Evolutionary conservation across 306 rosid species (phyloP), one percentile per base, ranked within the genome.

Genomic region (Vigna nakashimae): DNA sequence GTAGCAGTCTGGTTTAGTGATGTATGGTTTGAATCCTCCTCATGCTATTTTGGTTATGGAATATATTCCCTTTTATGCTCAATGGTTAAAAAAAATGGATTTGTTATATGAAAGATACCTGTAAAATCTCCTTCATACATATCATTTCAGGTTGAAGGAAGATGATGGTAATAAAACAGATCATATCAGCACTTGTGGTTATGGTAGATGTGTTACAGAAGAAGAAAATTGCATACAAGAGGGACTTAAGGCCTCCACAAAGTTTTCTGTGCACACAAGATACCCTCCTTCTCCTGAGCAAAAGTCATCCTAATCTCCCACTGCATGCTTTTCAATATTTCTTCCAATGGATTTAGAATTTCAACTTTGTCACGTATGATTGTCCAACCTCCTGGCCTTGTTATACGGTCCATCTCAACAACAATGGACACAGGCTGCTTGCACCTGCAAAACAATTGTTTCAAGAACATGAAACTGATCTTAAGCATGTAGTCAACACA

Each of bases 341-440:
- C 92, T 63, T 92, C 96, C 65, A 95, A 71, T 3, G 98, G 88
- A 78, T 91, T 88, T 59, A 95, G 84, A 59, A 92, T 90, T 79
- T 88, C 89, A 20, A 89, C 88, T 81, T 95, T 95, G 70, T 95
- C 99, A 3, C 99, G 99, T 62, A 95, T 74, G 74, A 95, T 88
- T 9, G 85, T 88, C 94, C 93, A 91, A n/a, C 99, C 99, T 76
- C 97, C 99, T 0, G 99, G 96, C 71, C 98, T 77, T 53, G 90
- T 65, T 60, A 95, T 85, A 15, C 98, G 91, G 83, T 95, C 99
- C 99, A 95, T 95, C 90, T 95, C 99, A 20, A 86, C 93, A 58
- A 95, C 90, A 42, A 95, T 88, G 2, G 92, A 78, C 73, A 86
- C 91, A 1, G 93, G 93, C 74, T 89, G 91, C 82, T 90, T 92